These are phyloP conservation scores for Wickerhamomyces sp. DNA, from an alignment of 1,139 yeast species.

Conservation along the genomic window DNA sequence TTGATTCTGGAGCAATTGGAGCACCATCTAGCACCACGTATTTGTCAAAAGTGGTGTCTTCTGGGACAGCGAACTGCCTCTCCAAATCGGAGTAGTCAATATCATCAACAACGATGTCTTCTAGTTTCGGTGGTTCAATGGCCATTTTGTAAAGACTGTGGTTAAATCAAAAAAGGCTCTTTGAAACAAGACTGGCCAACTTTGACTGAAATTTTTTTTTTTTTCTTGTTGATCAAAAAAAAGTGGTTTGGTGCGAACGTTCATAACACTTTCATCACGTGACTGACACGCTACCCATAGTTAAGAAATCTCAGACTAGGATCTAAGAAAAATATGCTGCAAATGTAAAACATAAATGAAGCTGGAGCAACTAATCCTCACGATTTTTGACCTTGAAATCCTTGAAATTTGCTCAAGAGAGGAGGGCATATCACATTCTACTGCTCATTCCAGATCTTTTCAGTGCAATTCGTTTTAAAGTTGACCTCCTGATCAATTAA, in stretches of 20 bases:
- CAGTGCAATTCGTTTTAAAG: too few relatives aligned
- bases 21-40: conserved; percentile 92
- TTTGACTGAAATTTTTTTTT: conserved; percentile 4
- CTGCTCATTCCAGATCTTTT: too few relatives aligned
- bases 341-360: not conserved
- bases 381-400: not conserved
- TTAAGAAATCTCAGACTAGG: not conserved
- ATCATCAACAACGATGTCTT: conserved; percentile 51
- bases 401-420: too few relatives aligned
- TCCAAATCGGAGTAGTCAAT: conserved; percentile 89
- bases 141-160: conserved; percentile 6
- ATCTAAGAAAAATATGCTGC: not conserved
- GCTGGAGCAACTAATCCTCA: not conserved
- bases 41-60: conserved; percentile 63
- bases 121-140: conserved; percentile 26
- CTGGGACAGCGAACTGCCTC: conserved; percentile 60
- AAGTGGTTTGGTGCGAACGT: not conserved
- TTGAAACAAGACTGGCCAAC: not conserved
- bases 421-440: too few relatives aligned
- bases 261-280: not conserved
- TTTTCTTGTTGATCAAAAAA: conserved; percentile 1
- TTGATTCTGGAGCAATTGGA: conserved; percentile 89
- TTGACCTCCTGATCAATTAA: too few relatives aligned
- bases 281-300: not conserved
- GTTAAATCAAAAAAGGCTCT: not conserved